Percentiles rank a stretch among this genome's conserved stretches.
phyloP scores from a whole-genome alignment of 2,329 filamentous ascomycete genomes.

The Lecanoromycetidae sp. region DNA sequence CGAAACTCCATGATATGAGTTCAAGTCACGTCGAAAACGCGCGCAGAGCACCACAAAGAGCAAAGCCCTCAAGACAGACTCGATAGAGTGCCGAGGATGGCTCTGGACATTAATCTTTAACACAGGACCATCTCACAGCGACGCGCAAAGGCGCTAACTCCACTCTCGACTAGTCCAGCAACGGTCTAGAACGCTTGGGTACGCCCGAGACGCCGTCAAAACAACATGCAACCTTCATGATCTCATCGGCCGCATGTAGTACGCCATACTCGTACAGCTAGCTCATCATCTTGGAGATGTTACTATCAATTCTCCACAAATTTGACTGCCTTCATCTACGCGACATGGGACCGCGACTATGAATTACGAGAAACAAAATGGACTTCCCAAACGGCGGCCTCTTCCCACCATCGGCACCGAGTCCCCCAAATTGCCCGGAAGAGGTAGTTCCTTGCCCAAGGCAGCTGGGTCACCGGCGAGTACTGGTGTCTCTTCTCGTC shows the following conservation, averaged over 20 bases:
- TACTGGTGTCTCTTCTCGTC: slow-evolving; percentile 13
- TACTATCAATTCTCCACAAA: slow-evolving; percentile 1
- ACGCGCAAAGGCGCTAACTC: too few relatives aligned
- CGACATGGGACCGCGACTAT: slow-evolving; percentile 28
- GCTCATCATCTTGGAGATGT: slow-evolving; percentile 2
- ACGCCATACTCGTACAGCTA: not conserved
- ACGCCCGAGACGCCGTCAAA: not conserved
- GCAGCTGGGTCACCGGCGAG: slow-evolving; percentile 33
- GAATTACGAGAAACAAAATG: slow-evolving; percentile 41
- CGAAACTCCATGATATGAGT: too few relatives aligned
- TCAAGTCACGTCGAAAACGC: slow-evolving; percentile 1
- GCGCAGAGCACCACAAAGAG: not conserved
- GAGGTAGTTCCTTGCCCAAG: slow-evolving; percentile 48
- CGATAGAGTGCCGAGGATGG: too few relatives aligned
- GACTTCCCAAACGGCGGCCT: slow-evolving; percentile 42
- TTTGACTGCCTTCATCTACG: not conserved
- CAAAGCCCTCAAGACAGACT: not conserved
- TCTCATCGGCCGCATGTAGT: slow-evolving; percentile 1
- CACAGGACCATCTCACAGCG: too few relatives aligned
- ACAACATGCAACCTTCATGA: slow-evolving; percentile 1
- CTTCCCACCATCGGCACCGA: slow-evolving; percentile 55
- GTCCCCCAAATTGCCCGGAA: slow-evolving; percentile 38
- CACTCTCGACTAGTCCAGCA: not conserved
- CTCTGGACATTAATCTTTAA: too few relatives aligned
- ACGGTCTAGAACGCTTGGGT: not conserved